Conservation (phyloP, 78 protist species). For the Dictyostelium capitatum region DNA sequence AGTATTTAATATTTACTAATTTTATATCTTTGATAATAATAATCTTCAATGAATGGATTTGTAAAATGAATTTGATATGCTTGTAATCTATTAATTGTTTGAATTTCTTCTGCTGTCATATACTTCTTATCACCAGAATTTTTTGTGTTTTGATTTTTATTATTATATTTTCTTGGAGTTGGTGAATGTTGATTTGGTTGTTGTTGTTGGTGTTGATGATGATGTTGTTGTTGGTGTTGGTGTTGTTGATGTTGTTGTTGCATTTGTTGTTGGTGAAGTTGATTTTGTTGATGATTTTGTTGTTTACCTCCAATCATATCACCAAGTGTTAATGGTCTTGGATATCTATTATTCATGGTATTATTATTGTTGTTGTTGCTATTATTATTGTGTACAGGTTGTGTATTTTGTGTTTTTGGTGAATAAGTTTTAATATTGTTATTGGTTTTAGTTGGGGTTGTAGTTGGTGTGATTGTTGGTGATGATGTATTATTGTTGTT, state of each 20-base stretch:
- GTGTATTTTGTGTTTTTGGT: neutral
- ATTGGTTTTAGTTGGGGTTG: slow-evolving; percentile 2
- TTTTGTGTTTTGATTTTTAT: neutral
- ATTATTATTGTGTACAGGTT: neutral
- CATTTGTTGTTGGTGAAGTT: too few species aligned
- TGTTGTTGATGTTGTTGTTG: slow-evolving; percentile 25
- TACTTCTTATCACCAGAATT: slow-evolving; percentile 49
- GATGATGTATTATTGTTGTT: slow-evolving; percentile 7
- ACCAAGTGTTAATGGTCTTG: slow-evolving; percentile 52
- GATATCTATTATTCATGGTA: slow-evolving; percentile 5
- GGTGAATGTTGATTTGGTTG: neutral
- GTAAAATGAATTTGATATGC: slow-evolving; percentile 79
- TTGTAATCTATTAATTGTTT: slow-evolving; percentile 75
- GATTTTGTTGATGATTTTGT: slow-evolving; percentile 30
- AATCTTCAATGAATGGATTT: slow-evolving; percentile 83
- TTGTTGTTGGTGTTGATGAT: too few species aligned
- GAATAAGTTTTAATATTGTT: neutral
- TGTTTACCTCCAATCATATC: slow-evolving; percentile 44
- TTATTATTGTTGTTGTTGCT: slow-evolving; percentile 11
- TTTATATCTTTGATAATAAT: slow-evolving; percentile 72
- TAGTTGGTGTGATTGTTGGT: slow-evolving; percentile 10
- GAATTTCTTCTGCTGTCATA: slow-evolving; percentile 84
- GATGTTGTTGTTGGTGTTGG: neutral
- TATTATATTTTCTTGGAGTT: slow-evolving; percentile 11
- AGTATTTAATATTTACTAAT: slow-evolving; percentile 2